Evolutionary conservation across 1,139 yeast genomes (phyloP).

Genomic region (Pneumocystis sp.): DNA sequence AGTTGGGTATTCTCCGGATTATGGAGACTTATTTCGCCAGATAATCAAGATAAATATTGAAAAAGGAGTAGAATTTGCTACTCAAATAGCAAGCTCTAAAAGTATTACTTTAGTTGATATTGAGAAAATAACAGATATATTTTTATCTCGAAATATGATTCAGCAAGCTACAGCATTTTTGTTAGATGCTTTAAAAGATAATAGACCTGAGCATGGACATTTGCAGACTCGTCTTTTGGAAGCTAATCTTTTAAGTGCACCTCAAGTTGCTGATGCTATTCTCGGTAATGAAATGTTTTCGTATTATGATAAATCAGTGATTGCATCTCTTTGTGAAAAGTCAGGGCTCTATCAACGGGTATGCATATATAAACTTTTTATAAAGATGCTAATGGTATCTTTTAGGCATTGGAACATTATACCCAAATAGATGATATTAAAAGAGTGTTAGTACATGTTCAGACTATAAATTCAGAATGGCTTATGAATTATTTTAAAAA

Average conservation of each 20-base stretch:
- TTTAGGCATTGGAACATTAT: constrained; percentile 71
- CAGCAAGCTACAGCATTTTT: constrained; percentile 99
- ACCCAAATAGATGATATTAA: constrained; percentile 90
- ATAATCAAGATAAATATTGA: constrained; percentile 91
- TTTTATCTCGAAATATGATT: constrained; percentile 82
- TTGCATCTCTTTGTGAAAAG: constrained; percentile 85
- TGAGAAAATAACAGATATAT: constrained; percentile 82
- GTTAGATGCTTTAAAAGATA: constrained; percentile 87
- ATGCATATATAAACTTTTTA: background rate
- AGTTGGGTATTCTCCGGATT: constrained; percentile 81
- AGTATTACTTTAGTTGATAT: constrained; percentile 53
- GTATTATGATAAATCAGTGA: constrained; percentile 85
- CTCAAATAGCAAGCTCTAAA: constrained; percentile 55
- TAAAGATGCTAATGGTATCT: constrained; percentile 24
- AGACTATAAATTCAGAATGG: constrained; percentile 84
- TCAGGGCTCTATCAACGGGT: constrained; percentile 69
- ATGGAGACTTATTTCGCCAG: constrained; percentile 76
- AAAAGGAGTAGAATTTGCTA: constrained; percentile 93
- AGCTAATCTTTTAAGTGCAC: constrained; percentile 86
- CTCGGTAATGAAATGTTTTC: constrained; percentile 91
- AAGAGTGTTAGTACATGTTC: constrained; percentile 82
- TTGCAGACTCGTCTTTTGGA: constrained; percentile 89
- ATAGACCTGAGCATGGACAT: constrained; percentile 89
- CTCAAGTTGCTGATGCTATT: constrained; percentile 98
- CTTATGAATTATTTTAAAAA: constrained; percentile 83